Conservation (phyloP, 2,329 filamentous ascomycete species). For the Nannizziopsis arthrosporioides region DNA sequence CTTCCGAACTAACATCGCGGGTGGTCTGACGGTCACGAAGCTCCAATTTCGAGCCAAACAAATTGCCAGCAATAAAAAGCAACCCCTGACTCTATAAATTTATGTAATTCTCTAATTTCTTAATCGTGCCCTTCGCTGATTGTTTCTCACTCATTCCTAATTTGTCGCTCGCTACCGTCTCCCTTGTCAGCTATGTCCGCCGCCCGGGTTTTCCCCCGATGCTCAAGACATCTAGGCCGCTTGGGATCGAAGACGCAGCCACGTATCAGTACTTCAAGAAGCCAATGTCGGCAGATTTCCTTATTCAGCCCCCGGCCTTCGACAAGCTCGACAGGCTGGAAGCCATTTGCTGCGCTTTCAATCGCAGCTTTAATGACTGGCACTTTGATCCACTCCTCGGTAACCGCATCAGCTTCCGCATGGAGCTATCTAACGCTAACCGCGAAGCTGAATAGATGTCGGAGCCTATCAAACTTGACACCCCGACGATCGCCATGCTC, state of each 20-base stretch:
- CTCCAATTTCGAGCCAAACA: background rate
- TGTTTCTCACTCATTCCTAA: background rate
- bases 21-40: background rate
- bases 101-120: background rate
- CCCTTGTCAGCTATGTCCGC: background rate
- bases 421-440: conserved; percentile 1
- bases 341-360: conserved; percentile 4
- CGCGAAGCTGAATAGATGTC: background rate
- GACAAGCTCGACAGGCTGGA: background rate
- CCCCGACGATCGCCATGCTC: conserved; percentile 65
- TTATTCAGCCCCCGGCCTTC: background rate
- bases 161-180: background rate
- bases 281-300: background rate
- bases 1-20: background rate
- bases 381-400: background rate
- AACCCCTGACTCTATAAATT: background rate
- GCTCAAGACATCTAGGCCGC: background rate
- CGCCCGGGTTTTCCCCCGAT: conserved; percentile 5
- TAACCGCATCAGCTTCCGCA: background rate
- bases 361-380: background rate
- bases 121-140: background rate
- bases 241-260: background rate
- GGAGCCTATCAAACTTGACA: conserved; percentile 8
- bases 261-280: background rate
- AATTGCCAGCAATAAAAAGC: conserved; percentile 5